phyloP scores from a whole-genome alignment of 805 yeast species.

The Yamadazyma paraphyllophila region DNA sequence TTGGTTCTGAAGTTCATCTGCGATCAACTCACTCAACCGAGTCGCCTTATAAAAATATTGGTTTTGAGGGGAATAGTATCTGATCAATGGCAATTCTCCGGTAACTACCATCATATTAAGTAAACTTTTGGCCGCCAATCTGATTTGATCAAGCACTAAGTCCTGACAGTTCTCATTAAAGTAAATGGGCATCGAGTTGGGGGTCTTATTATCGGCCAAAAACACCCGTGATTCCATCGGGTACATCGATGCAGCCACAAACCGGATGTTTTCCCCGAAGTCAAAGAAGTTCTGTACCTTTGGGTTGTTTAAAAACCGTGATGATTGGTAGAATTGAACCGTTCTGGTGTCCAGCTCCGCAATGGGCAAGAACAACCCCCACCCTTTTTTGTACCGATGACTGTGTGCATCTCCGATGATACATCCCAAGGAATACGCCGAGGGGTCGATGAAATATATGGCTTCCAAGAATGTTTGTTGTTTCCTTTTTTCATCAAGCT shows the following conservation, averaged over 20 bases:
- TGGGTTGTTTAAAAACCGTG: slow-evolving; percentile 28
- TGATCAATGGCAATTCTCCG: slow-evolving; percentile 84
- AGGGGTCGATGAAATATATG: slow-evolving; percentile 73
- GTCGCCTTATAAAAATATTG: slow-evolving; percentile 50
- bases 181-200: slow-evolving; percentile 66
- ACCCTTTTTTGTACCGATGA: slow-evolving; percentile 71
- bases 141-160: slow-evolving; percentile 57
- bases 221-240: slow-evolving; percentile 74
- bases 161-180: slow-evolving; percentile 65
- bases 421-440: slow-evolving; percentile 68
- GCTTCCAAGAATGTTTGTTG: slow-evolving; percentile 71
- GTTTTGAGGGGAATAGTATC: slow-evolving; percentile 61
- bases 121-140: slow-evolving; percentile 59
- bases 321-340: slow-evolving; percentile 15
- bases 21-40: slow-evolving; percentile 65
- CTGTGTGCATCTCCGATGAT: slow-evolving; percentile 71
- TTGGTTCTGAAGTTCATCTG: slow-evolving; percentile 64
- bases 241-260: slow-evolving; percentile 38
- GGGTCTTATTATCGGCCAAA: slow-evolving; percentile 52
- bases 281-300: slow-evolving; percentile 30
- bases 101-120: slow-evolving; percentile 72
- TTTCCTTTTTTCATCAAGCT: slow-evolving; percentile 58
- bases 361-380: slow-evolving; percentile 68
- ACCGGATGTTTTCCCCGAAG: slow-evolving; percentile 26
- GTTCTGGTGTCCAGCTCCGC: slow-evolving; percentile 16